Evolutionary conservation across 2,329 filamentous ascomycete species (phyloP).

Genomic region (Diaporthe longicolla): DNA sequence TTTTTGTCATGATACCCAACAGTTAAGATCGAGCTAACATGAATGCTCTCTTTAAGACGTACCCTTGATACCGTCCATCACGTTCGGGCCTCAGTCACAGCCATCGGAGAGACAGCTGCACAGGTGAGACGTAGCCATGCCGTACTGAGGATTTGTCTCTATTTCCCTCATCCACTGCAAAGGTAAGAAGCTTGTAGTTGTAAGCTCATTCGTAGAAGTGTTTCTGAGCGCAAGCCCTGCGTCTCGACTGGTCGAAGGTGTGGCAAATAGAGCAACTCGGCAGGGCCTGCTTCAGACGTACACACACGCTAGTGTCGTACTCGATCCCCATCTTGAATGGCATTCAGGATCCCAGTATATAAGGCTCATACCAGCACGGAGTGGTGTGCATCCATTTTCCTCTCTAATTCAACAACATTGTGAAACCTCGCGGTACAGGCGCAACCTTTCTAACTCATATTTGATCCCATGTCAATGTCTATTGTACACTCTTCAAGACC

Average conservation of each 20-base stretch:
- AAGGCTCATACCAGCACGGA: too few relatives aligned
- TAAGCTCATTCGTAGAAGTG: background rate
- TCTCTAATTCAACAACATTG: too few relatives aligned
- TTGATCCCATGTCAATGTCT: background rate
- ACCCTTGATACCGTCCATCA: background rate
- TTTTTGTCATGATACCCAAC: constrained; percentile 43
- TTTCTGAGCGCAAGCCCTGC: background rate
- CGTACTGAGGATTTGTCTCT: background rate
- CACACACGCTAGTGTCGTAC: too few relatives aligned
- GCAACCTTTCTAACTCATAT: background rate
- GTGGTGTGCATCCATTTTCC: too few relatives aligned
- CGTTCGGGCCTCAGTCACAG: background rate
- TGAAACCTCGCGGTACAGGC: background rate
- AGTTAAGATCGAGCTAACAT: constrained; percentile 1
- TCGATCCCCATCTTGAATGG: background rate
- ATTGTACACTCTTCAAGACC: background rate
- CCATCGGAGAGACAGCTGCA: background rate
- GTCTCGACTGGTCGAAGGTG: too few relatives aligned
- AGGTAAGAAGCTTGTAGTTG: background rate
- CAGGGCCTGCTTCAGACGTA: background rate
- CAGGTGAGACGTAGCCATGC: background rate
- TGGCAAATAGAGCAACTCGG: background rate
- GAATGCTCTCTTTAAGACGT: constrained; percentile 6
- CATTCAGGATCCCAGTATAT: too few relatives aligned
- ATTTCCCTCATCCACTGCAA: background rate